Evolutionary conservation across 2,329 filamentous ascomycete genomes (phyloP).

Genomic region (Talaromyces sp.): DNA sequence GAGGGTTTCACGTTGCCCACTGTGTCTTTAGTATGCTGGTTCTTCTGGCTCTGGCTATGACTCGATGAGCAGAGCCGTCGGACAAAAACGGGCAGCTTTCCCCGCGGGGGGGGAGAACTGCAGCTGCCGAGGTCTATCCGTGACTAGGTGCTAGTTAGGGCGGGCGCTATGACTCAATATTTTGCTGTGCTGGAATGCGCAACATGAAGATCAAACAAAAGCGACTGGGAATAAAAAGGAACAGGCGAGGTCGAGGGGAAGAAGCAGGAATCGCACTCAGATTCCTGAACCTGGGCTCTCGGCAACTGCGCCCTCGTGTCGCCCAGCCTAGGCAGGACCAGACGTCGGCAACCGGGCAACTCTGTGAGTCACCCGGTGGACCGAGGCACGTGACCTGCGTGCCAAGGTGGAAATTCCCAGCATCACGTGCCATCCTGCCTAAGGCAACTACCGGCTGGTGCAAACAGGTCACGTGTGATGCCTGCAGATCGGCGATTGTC

Average conservation of each 20-base stretch:
- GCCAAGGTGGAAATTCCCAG: background rate
- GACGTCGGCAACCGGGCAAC: background rate
- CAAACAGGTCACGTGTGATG: background rate
- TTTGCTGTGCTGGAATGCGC: background rate
- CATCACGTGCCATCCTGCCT: background rate
- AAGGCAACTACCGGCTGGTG: background rate
- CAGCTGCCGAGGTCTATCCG: constrained; percentile 13
- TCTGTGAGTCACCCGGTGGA: background rate
- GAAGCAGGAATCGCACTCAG: background rate
- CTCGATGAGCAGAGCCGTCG: constrained; percentile 3
- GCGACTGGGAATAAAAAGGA: background rate
- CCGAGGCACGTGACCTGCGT: background rate
- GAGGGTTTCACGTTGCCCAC: background rate
- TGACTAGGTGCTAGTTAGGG: background rate
- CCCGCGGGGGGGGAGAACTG: constrained; percentile 2
- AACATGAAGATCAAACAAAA: background rate
- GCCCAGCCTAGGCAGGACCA: background rate
- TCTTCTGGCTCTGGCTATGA: background rate
- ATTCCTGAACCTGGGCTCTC: background rate
- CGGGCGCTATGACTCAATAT: background rate
- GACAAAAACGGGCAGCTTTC: constrained; percentile 15
- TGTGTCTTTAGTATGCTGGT: background rate
- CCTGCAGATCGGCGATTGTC: no score
- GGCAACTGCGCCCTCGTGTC: background rate
- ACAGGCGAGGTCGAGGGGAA: background rate